Base-by-base conservation (phyloP, 2,329 filamentous ascomycete species). In the Huntiella bhutanensis region DNA sequence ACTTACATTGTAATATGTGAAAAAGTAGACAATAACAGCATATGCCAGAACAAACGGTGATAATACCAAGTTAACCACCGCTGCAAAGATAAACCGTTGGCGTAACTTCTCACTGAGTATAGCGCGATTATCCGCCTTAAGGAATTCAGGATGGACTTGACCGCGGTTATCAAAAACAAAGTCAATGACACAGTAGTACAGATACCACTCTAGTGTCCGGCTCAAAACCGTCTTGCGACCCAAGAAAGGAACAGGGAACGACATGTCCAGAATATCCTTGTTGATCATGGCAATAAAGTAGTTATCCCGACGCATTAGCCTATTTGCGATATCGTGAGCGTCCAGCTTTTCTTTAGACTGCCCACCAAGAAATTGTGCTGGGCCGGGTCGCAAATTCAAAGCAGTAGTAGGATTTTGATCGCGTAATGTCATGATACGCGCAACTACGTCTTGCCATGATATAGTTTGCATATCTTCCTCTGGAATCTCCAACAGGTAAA, bases 251-350 rank as follows among this genome's bases (percentile, higher is more conserved):
- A 98, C 62, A 2, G 85, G 84, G 2, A 95, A 70, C 0, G 82
- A 86, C 40, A 96, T 67, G 57, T 98, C 80, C 37, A 98, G 63
- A 34, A 96, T 75, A 51, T 96, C 91, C 60, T 98, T 96, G 67
- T 98, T 98, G 64, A 96, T 85, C 55, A 98, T 69, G 4, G 91
- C 91, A 55, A 98, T 95, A 52, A 95, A 73, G 55, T 95, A 98
- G 57, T 98, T 98, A 52, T 95, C 88, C 57, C 84, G 82, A 49
- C 91, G 80, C 91, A 98, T 96, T 40, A 98, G 64, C 32, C 91
- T 77, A 57, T 96, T 98, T 5, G 91, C 91, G 59, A 98, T 96
- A 57, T 95, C 91, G 55, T 95, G 85, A 8, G 91, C 91, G 61
- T 95, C 91, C 54, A 98, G 78, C 51, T 88, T 74, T 62, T 96